These are phyloP conservation scores for Anisodus acutangulus DNA, from an alignment of 257 asterid genomes.

Conservation along the genomic window DNA sequence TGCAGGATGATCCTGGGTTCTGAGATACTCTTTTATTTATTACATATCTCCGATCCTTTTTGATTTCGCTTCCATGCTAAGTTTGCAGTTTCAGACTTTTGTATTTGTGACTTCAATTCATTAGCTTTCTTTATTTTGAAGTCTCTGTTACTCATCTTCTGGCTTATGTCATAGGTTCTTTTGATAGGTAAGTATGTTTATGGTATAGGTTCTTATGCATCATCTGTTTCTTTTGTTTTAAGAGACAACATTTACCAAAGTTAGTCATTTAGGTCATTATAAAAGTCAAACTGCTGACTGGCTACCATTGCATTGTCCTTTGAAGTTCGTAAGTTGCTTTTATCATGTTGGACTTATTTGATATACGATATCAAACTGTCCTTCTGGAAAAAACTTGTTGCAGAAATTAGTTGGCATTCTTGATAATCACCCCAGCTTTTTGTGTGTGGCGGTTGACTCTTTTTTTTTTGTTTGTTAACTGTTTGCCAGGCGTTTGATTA, in stretches of 20 bases:
- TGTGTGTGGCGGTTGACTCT: slow-evolving; percentile 9
- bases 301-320: slow-evolving; percentile 6
- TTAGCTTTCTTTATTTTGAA: slow-evolving; percentile 2
- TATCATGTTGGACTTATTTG: not conserved
- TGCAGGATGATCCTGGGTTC: not conserved
- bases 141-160: slow-evolving; percentile 9
- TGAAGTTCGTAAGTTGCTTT: slow-evolving; percentile 17
- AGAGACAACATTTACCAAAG: not conserved
- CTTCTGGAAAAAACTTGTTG: not conserved
- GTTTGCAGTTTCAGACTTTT: not conserved
- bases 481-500: not conserved
- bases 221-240: not conserved
- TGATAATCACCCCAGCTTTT: not conserved
- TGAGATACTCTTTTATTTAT: slow-evolving; percentile 11
- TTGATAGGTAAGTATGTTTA: not conserved
- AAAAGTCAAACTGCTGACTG: not conserved
- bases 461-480: slow-evolving; percentile 13
- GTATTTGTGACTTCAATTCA: not conserved
- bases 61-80: not conserved
- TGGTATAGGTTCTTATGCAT: not conserved
- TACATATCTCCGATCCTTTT: not conserved
- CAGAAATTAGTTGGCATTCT: slow-evolving; percentile 10
- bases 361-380: slow-evolving; percentile 3
- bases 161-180: not conserved
- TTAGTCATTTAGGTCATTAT: not conserved